phyloP scores from a whole-genome alignment of 177 flowering plant species.

The Telopea speciosissima region DNA sequence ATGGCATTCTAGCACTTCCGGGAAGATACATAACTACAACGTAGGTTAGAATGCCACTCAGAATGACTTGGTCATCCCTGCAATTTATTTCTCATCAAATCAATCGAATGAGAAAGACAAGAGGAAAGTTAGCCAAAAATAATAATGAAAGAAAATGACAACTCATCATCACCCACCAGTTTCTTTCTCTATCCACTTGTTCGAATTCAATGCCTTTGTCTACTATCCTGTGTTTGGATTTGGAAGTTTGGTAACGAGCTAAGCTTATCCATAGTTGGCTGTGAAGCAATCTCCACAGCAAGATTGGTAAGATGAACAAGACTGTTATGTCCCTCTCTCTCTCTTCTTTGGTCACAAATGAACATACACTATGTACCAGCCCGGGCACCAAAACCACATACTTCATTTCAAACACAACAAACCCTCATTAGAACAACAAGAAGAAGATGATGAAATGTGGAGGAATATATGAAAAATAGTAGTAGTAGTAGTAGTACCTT shows the following conservation, averaged over 20 bases:
- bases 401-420: constrained; percentile 15
- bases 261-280: constrained; percentile 63
- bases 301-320: constrained; percentile 27
- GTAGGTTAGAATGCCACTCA: constrained; percentile 44
- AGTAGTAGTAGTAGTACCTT: too few relatives aligned
- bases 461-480: too few relatives aligned
- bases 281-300: constrained; percentile 50
- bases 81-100: not conserved
- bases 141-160: too few relatives aligned
- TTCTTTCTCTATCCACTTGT: constrained; percentile 71
- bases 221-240: constrained; percentile 51
- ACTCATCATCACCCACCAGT: constrained; percentile 57
- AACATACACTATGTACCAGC: constrained; percentile 24
- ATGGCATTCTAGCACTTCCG: constrained; percentile 22
- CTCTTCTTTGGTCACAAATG: constrained; percentile 11
- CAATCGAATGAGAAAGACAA: not conserved
- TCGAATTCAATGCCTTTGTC: constrained; percentile 68
- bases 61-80: constrained; percentile 78
- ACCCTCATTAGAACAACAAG: not conserved
- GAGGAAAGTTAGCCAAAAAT: too few relatives aligned
- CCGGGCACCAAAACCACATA: constrained; percentile 42
- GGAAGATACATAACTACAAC: not conserved
- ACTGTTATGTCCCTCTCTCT: constrained; percentile 24
- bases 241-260: constrained; percentile 62
- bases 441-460: too few relatives aligned